phyloP scores from a whole-genome alignment of 352 stramenopile genomes.

The Pythium sp. region DNA sequence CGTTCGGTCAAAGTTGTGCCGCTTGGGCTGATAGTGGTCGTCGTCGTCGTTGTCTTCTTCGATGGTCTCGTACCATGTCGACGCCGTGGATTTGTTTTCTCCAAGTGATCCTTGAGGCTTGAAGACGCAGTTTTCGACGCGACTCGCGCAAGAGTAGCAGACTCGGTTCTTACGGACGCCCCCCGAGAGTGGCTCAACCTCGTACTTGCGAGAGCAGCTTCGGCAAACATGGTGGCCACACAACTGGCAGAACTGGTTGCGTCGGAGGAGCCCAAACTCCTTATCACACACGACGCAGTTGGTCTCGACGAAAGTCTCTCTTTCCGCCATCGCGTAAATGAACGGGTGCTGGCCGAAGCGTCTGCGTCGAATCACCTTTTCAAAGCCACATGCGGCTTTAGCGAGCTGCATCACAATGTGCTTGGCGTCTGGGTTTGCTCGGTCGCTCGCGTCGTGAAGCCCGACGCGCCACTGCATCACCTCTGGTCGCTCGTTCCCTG shows the following conservation, averaged over 20 bases:
- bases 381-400: constrained; percentile 44
- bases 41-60: constrained; percentile 13
- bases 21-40: not conserved
- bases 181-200: constrained; percentile 50
- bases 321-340: constrained; percentile 32
- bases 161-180: constrained; percentile 54
- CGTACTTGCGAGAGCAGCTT: constrained; percentile 63
- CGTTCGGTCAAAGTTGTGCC: constrained; percentile 6
- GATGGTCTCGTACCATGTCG: constrained; percentile 11
- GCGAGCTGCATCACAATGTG: constrained; percentile 52
- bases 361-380: constrained; percentile 51
- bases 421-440: constrained; percentile 36
- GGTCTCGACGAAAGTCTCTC: constrained; percentile 22
- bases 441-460: constrained; percentile 5
- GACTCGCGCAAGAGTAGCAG: constrained; percentile 26
- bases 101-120: constrained; percentile 4
- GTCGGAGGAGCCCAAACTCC: constrained; percentile 51
- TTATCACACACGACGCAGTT: constrained; percentile 48
- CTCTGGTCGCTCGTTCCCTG: constrained; percentile 9
- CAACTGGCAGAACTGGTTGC: constrained; percentile 61
- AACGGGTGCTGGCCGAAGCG: constrained; percentile 57
- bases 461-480: constrained; percentile 19
- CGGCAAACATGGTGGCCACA: constrained; percentile 61
- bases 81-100: constrained; percentile 7
- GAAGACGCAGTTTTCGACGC: constrained; percentile 8